Evolutionary conservation across 2,329 filamentous ascomycete genomes (phyloP).

Genomic region (Neonectria sp.): DNA sequence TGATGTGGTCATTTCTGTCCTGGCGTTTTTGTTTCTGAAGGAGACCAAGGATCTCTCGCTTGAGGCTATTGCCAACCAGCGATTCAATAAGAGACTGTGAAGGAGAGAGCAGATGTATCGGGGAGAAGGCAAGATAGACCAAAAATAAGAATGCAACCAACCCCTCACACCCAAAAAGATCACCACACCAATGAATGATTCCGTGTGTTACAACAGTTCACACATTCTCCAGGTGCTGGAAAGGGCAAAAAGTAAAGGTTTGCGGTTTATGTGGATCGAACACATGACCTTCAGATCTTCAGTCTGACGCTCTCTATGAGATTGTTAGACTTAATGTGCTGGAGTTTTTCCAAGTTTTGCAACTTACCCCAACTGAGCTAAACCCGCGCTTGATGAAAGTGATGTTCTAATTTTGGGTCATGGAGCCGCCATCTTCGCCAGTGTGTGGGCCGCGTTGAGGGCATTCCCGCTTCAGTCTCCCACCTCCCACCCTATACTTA

Average conservation of each 20-base stretch:
- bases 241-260: conserved; percentile 31
- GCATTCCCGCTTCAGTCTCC: too few relatives aligned
- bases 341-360: conserved; percentile 33
- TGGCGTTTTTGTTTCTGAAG: conserved; percentile 73
- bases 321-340: conserved; percentile 34
- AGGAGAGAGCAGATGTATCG: background rate
- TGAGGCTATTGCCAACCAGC: conserved; percentile 63
- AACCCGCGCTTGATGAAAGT: conserved; percentile 46
- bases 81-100: conserved; percentile 14
- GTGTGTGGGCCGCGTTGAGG: background rate
- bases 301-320: conserved; percentile 40
- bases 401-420: too few relatives aligned
- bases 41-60: conserved; percentile 74
- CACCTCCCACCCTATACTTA: too few relatives aligned
- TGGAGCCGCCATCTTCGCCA: too few relatives aligned
- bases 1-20: conserved; percentile 71
- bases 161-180: background rate
- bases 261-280: conserved; percentile 52
- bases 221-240: too few relatives aligned
- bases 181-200: background rate
- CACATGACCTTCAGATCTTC: conserved; percentile 51
- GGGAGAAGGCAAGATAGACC: background rate
- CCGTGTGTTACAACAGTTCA: background rate
- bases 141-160: background rate
- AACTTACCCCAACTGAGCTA: conserved; percentile 50